Evolutionary conservation across 1,139 yeast genomes (phyloP).

Genomic region (Meyerozyma athensensis): DNA sequence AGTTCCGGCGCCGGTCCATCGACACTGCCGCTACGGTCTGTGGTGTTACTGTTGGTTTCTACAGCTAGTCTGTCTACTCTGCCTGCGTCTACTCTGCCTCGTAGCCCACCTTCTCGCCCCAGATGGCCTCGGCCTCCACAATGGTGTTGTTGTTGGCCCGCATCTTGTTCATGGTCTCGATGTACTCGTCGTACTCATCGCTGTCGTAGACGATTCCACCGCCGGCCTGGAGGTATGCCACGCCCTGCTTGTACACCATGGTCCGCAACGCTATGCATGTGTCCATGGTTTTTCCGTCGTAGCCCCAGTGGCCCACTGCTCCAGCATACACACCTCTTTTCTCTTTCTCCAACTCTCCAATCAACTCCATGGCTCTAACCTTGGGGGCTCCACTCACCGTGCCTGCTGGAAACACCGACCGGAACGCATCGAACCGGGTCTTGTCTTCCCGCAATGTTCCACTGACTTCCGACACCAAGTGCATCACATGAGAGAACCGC

Average conservation of each 20-base stretch:
- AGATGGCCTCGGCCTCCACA: conserved; percentile 80
- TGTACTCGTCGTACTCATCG: conserved; percentile 90
- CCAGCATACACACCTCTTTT: conserved; percentile 97
- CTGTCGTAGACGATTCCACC: conserved; percentile 97
- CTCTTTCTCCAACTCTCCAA: conserved; percentile 83
- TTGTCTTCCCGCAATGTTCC: conserved; percentile 81
- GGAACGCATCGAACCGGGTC: conserved; percentile 91
- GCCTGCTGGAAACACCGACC: conserved; percentile 98
- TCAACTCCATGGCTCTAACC: conserved; percentile 92
- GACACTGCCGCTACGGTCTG: no score
- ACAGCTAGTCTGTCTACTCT: no score
- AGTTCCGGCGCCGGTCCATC: no score
- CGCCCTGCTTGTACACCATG: conserved; percentile 88
- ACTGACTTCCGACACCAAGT: conserved; percentile 88
- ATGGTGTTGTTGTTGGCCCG: conserved; percentile 86
- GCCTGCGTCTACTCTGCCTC: no score
- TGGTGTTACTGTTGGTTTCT: not conserved
- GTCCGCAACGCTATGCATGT: conserved; percentile 97
- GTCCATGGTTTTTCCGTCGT: conserved; percentile 88
- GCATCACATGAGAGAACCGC: conserved; percentile 96
- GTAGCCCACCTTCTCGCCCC: conserved; percentile 50
- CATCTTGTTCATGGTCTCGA: conserved; percentile 97
- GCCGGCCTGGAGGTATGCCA: conserved; percentile 94
- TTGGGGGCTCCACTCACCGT: conserved; percentile 98
- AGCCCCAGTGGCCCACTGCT: conserved; percentile 98